Conservation (phyloP, 2,329 filamentous ascomycete species). For the Macrophomina tecta region DNA sequence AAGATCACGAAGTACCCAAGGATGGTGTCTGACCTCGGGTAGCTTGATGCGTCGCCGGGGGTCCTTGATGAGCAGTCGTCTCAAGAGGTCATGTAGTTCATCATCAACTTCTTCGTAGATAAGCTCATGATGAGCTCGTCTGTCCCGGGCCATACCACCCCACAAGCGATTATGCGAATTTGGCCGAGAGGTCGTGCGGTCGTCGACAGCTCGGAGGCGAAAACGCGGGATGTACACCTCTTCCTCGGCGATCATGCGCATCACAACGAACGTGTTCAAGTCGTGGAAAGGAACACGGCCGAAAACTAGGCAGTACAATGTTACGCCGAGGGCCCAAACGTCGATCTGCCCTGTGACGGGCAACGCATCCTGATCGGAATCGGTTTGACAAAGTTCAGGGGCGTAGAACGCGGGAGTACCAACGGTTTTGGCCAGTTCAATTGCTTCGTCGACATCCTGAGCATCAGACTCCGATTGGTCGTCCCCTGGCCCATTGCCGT, state of each 20-base stretch:
- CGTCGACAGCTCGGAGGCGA: constrained; percentile 75
- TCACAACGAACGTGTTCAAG: constrained; percentile 90
- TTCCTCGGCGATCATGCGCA: constrained; percentile 87
- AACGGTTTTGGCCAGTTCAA: constrained; percentile 93
- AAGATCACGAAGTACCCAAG: constrained; percentile 84
- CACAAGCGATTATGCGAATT: constrained; percentile 55
- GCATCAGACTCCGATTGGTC: constrained; percentile 80
- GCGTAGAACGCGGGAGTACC: constrained; percentile 98
- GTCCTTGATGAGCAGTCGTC: constrained; percentile 84
- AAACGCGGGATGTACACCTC: constrained; percentile 87
- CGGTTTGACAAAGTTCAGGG: constrained; percentile 92
- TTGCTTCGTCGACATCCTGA: constrained; percentile 85
- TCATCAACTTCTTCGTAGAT: constrained; percentile 87
- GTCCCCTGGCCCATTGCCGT: constrained; percentile 53
- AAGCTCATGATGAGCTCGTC: constrained; percentile 77
- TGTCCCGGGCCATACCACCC: constrained; percentile 65
- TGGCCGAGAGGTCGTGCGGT: constrained; percentile 52
- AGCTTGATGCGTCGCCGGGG: constrained; percentile 87
- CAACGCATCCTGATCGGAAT: constrained; percentile 70
- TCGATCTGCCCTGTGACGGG: constrained; percentile 92
- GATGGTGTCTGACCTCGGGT: constrained; percentile 90
- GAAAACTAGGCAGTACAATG: constrained; percentile 92
- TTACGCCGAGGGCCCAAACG: constrained; percentile 96
- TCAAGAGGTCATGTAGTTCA: constrained; percentile 77
- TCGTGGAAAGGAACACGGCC: constrained; percentile 93